phyloP scores from a whole-genome alignment of 257 asterid genomes.

The Thymus quinquecostatus region DNA sequence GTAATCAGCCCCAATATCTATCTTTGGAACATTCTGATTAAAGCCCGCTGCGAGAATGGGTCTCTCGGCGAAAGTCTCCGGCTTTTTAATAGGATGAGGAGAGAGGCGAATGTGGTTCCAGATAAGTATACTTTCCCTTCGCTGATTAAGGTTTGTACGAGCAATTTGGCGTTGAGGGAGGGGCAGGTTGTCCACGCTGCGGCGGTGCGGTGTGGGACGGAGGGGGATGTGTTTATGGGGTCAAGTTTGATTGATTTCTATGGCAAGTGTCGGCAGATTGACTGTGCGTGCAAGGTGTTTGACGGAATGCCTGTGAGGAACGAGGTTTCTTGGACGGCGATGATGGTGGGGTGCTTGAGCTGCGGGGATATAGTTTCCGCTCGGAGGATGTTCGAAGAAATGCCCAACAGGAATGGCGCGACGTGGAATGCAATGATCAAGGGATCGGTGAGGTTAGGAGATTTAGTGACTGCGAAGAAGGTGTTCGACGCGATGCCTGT shows the following conservation, averaged over 20 bases:
- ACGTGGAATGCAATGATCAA: constrained; percentile 74
- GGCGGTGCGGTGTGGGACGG: constrained; percentile 56
- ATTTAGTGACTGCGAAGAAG: constrained; percentile 52
- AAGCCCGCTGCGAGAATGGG: constrained; percentile 47
- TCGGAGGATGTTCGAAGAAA: constrained; percentile 55
- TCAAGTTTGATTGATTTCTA: constrained; percentile 74
- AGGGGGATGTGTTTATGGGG: constrained; percentile 55
- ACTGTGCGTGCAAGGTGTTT: constrained; percentile 57
- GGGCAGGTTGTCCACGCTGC: constrained; percentile 66
- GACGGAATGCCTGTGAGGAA: constrained; percentile 58
- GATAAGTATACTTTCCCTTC: constrained; percentile 68
- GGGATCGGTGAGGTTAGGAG: constrained; percentile 62
- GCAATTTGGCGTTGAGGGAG: constrained; percentile 50
- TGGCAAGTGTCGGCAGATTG: constrained; percentile 66
- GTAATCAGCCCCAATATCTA: constrained; percentile 55
- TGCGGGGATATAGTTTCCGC: constrained; percentile 50
- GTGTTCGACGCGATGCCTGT: constrained; percentile 60
- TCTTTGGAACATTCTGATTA: constrained; percentile 67
- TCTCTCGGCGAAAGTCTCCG: constrained; percentile 41
- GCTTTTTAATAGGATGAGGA: constrained; percentile 50
- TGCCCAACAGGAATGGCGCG: constrained; percentile 59
- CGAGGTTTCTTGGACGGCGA: constrained; percentile 75
- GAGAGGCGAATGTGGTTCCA: constrained; percentile 39
- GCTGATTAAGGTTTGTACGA: constrained; percentile 58
- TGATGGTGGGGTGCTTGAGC: constrained; percentile 59